A percentile compares a stretch with the other conserved stretches of the same genome.
phyloP scores from a whole-genome alignment of 2,329 filamentous ascomycete genomes.

The Dothiorella sarmentorum region DNA sequence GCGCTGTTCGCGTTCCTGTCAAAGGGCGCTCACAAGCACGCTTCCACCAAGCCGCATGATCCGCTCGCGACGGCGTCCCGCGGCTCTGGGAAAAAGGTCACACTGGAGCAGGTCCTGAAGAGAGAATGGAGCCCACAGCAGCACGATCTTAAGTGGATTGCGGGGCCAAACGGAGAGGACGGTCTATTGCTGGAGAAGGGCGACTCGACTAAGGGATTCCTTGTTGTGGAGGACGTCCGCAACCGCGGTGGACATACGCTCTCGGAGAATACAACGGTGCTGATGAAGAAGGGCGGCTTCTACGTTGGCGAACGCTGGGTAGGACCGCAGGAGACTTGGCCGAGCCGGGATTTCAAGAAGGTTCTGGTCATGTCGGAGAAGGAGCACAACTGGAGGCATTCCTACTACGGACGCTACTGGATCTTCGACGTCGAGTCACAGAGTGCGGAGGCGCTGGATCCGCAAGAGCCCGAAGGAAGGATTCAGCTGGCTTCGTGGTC shows the following conservation, averaged over 20 bases:
- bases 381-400: constrained; percentile 83
- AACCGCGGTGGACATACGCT: constrained; percentile 42
- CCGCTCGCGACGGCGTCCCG: constrained; percentile 60
- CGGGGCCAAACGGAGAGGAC: constrained; percentile 71
- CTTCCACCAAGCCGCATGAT: constrained; percentile 63
- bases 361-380: constrained; percentile 75
- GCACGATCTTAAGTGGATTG: constrained; percentile 73
- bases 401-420: constrained; percentile 82
- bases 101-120: constrained; percentile 64
- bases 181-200: constrained; percentile 77
- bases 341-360: constrained; percentile 79
- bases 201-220: constrained; percentile 55
- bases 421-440: constrained; percentile 86
- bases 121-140: constrained; percentile 63
- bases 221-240: constrained; percentile 84
- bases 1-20: constrained; percentile 66
- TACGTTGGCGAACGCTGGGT: constrained; percentile 55
- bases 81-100: constrained; percentile 68
- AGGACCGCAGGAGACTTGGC: constrained; percentile 61
- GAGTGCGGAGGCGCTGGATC: constrained; percentile 71
- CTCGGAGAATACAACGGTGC: constrained; percentile 56
- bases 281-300: constrained; percentile 72
- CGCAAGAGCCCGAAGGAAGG: constrained; percentile 58
- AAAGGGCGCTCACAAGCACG: constrained; percentile 62
- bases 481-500: constrained; percentile 90